phyloP scores from a whole-genome alignment of 2,329 filamentous ascomycete genomes.

The Scedosporium apiospermum region DNA sequence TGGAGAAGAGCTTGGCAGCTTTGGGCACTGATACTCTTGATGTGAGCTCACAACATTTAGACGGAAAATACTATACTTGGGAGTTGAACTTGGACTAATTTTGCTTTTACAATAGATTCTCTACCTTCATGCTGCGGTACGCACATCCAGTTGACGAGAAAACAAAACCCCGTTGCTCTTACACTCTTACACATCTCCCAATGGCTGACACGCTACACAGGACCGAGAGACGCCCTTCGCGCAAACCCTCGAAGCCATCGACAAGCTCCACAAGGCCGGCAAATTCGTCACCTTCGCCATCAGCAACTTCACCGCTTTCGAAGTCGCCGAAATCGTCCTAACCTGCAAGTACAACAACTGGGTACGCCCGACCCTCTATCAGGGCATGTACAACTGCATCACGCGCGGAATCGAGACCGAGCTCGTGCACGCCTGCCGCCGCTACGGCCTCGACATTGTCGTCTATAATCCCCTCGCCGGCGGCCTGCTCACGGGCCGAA shows the following conservation, averaged over 20 bases:
- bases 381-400: constrained; percentile 81
- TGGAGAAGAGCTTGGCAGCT: constrained; percentile 62
- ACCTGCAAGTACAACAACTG: constrained; percentile 70
- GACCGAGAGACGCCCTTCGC: constrained; percentile 63
- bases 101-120: constrained; percentile 39
- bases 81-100: neutral
- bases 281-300: constrained; percentile 76
- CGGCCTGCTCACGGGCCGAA: constrained; percentile 71
- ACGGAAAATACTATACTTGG: neutral
- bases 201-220: constrained; percentile 13
- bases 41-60: constrained; percentile 25
- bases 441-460: constrained; percentile 71
- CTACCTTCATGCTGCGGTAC: constrained; percentile 60
- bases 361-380: constrained; percentile 77
- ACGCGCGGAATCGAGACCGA: constrained; percentile 68
- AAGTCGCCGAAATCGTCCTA: constrained; percentile 77
- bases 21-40: constrained; percentile 66
- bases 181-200: neutral
- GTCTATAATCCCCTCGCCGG: constrained; percentile 77
- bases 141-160: constrained; percentile 3
- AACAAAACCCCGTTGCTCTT: neutral
- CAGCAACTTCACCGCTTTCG: constrained; percentile 78
- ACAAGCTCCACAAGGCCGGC: constrained; percentile 75
- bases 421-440: constrained; percentile 61
- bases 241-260: constrained; percentile 67